Evolutionary conservation across 2,329 filamentous ascomycete genomes (phyloP).

Genomic region (Aspergillus bombycis): DNA sequence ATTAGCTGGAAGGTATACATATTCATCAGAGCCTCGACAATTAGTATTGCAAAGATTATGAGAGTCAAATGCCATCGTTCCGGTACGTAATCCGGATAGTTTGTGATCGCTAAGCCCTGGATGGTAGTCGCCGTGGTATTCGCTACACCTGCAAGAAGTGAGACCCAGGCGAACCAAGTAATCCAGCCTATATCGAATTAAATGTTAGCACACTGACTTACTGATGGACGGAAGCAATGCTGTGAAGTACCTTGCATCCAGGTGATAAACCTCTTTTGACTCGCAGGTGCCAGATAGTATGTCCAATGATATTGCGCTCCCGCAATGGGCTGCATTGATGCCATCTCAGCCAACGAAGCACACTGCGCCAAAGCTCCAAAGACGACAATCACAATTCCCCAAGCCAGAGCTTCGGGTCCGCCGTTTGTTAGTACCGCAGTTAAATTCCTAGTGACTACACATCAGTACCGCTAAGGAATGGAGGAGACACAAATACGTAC

Average conservation of each 20-base stretch:
- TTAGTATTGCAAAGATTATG: conserved; percentile 42
- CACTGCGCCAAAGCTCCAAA: conserved; percentile 29
- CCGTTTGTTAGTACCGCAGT: conserved; percentile 23
- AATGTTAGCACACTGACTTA: neutral
- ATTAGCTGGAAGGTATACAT: conserved; percentile 39
- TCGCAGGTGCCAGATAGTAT: conserved; percentile 34
- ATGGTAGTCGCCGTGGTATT: conserved; percentile 41
- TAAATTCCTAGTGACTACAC: neutral
- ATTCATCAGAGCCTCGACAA: conserved; percentile 14
- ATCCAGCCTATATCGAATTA: conserved; percentile 37
- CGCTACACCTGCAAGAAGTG: conserved; percentile 36
- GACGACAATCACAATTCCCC: conserved; percentile 28
- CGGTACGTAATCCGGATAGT: conserved; percentile 36
- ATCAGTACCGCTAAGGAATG: neutral
- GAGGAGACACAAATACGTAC: neutral
- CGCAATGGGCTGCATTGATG: conserved; percentile 45
- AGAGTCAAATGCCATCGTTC: conserved; percentile 45
- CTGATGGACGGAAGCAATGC: conserved; percentile 18
- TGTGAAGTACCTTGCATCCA: conserved; percentile 30
- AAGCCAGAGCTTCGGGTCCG: conserved; percentile 29
- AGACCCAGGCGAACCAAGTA: conserved; percentile 48
- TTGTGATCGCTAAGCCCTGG: conserved; percentile 35
- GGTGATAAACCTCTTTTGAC: conserved; percentile 35
- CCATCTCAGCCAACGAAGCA: conserved; percentile 44
- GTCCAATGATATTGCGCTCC: conserved; percentile 51